phyloP scores from a whole-genome alignment of 306 rosid species.

The Quillaja saponaria region DNA sequence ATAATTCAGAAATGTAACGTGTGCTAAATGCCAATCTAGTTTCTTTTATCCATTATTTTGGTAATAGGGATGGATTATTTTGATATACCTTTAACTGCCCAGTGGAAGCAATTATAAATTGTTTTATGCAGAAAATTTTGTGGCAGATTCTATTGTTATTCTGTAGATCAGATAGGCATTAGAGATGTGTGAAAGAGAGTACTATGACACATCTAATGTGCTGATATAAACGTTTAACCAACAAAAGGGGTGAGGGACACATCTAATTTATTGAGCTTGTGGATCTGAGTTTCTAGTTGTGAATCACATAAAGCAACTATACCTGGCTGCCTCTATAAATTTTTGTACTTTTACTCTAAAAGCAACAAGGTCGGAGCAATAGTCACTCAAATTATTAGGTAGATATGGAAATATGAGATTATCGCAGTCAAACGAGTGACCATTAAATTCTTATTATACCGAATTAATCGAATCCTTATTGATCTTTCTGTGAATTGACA shows the following conservation, averaged over 20 bases:
- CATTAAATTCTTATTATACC: neutral
- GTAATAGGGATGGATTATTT: neutral
- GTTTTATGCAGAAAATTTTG: neutral
- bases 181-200: constrained; percentile 8
- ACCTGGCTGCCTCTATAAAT: neutral
- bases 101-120: no score
- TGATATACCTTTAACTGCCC: no score
- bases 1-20: neutral
- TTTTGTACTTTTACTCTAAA: neutral
- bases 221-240: neutral
- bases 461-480: neutral
- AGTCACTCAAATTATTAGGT: neutral
- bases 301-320: constrained; percentile 22
- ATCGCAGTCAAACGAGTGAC: no score
- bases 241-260: constrained; percentile 13
- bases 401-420: no score
- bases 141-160: neutral
- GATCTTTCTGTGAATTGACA: constrained; percentile 20
- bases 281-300: constrained; percentile 26
- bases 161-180: neutral
- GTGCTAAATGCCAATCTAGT: constrained; percentile 4
- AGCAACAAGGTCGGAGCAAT: neutral
- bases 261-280: constrained; percentile 24
- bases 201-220: neutral
- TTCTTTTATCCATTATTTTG: neutral